A percentile compares a stretch with the other conserved stretches of the same genome.
phyloP scores from a whole-genome alignment of 192 early-diverging fungal genomes.

The Coemansia sp. region DNA sequence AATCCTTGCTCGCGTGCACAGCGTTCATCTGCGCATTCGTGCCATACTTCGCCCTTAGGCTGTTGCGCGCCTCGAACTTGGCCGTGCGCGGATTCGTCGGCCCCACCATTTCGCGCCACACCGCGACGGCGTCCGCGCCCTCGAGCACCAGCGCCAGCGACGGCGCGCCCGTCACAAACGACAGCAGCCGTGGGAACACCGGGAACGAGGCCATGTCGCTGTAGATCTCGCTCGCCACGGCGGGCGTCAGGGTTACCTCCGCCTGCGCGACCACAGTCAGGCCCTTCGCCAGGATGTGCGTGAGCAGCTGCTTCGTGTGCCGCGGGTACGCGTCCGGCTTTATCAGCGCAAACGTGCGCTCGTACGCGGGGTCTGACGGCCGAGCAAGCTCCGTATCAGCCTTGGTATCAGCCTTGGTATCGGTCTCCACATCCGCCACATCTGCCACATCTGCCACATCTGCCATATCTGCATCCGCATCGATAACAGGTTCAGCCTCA shows the following conservation, averaged over 20 bases:
- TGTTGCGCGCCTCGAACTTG: slow-evolving; percentile 42
- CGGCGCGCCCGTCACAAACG: slow-evolving; percentile 56
- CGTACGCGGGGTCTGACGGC: slow-evolving; percentile 22
- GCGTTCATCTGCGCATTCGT: slow-evolving; percentile 55
- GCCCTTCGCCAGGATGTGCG: slow-evolving; percentile 28
- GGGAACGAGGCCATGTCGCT: slow-evolving; percentile 29
- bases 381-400: slow-evolving; percentile 30
- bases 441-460: background rate
- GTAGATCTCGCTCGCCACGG: slow-evolving; percentile 25
- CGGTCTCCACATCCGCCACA: too few relatives aligned
- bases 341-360: slow-evolving; percentile 49
- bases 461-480: background rate
- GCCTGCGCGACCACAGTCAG: slow-evolving; percentile 37
- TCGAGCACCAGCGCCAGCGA: slow-evolving; percentile 50
- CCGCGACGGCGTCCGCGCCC: slow-evolving; percentile 41
- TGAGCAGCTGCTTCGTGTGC: slow-evolving; percentile 27
- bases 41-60: slow-evolving; percentile 56
- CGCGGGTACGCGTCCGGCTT: slow-evolving; percentile 49
- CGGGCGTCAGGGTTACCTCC: slow-evolving; percentile 34
- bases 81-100: slow-evolving; percentile 54
- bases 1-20: slow-evolving; percentile 55
- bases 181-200: slow-evolving; percentile 39
- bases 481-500: background rate
- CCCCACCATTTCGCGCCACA: slow-evolving; percentile 50
- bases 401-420: too few relatives aligned